Percentiles rank a stretch among this genome's conserved stretches.
phyloP scores from a whole-genome alignment of 208 protist species.

The Leishmania martiniquensis region DNA sequence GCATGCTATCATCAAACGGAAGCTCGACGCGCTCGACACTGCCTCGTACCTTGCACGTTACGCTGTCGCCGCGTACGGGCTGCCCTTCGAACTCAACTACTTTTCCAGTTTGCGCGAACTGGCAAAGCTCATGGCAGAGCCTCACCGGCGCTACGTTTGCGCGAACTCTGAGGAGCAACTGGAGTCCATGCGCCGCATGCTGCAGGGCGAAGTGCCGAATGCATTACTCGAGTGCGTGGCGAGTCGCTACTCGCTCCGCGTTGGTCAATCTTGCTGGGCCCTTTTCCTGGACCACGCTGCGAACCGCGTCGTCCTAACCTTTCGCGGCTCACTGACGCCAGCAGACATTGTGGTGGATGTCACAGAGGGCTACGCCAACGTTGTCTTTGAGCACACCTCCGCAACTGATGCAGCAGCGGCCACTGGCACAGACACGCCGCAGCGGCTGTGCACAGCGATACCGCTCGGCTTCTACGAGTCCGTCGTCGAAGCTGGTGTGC shows the following conservation, averaged over 20 bases:
- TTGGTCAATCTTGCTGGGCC: constrained; percentile 53
- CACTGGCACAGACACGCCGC: neutral
- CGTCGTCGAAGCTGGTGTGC: constrained; percentile 38
- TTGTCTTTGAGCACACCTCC: constrained; percentile 22
- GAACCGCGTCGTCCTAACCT: constrained; percentile 66
- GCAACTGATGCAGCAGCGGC: neutral
- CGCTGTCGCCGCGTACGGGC: constrained; percentile 67
- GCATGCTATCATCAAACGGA: constrained; percentile 15
- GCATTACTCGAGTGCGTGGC: constrained; percentile 66
- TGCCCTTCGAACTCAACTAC: constrained; percentile 83
- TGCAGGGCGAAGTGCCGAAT: constrained; percentile 53
- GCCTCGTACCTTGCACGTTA: constrained; percentile 68
- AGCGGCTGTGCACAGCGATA: constrained; percentile 55
- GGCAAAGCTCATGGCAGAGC: constrained; percentile 53
- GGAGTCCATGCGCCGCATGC: constrained; percentile 78
- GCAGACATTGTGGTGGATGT: constrained; percentile 64
- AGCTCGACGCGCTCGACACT: constrained; percentile 33
- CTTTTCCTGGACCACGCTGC: constrained; percentile 70
- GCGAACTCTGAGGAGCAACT: constrained; percentile 73
- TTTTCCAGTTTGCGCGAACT: constrained; percentile 53
- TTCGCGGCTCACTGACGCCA: constrained; percentile 70
- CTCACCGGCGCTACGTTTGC: constrained; percentile 66
- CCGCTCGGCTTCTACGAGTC: constrained; percentile 71
- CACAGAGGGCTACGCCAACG: constrained; percentile 58
- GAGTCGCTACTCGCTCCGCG: constrained; percentile 55